These are phyloP conservation scores for Trichoderma citrinoviride DNA, from an alignment of 2,329 filamentous ascomycete genomes.

Conservation along the genomic window DNA sequence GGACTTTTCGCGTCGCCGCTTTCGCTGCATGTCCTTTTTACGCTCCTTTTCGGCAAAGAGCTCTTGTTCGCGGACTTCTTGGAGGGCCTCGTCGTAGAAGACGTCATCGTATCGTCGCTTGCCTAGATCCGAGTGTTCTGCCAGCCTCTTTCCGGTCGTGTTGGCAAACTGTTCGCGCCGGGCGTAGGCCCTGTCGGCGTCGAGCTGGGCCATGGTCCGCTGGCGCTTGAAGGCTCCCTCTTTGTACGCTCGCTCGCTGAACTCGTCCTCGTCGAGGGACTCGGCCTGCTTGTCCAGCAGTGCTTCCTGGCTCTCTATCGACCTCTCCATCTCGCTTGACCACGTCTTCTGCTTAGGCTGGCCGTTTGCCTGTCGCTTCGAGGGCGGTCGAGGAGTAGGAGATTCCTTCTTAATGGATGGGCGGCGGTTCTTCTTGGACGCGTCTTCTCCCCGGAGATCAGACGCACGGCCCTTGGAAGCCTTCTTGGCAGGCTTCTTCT, in stretches of 20 bases:
- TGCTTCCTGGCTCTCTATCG: slow-evolving; percentile 39
- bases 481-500: slow-evolving; percentile 36
- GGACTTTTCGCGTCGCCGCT: slow-evolving; percentile 91
- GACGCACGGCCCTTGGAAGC: slow-evolving; percentile 52
- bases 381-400: slow-evolving; percentile 46
- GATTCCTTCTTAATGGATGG: slow-evolving; percentile 51
- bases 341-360: slow-evolving; percentile 56
- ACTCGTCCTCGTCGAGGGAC: slow-evolving; percentile 44
- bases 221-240: slow-evolving; percentile 65
- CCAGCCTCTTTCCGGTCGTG: slow-evolving; percentile 60
- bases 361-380: slow-evolving; percentile 61
- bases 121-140: slow-evolving; percentile 65
- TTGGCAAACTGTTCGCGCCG: slow-evolving; percentile 59
- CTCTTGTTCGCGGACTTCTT: slow-evolving; percentile 86
- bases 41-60: slow-evolving; percentile 94
- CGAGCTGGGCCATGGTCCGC: slow-evolving; percentile 61
- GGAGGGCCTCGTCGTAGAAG: slow-evolving; percentile 76
- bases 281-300: slow-evolving; percentile 48
- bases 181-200: slow-evolving; percentile 63
- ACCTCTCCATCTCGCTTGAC: slow-evolving; percentile 51
- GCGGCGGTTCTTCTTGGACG: slow-evolving; percentile 50
- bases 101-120: slow-evolving; percentile 73
- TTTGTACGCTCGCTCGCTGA: slow-evolving; percentile 49
- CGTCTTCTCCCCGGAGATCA: slow-evolving; percentile 49
- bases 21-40: slow-evolving; percentile 99